Evolutionary conservation across 805 yeast genomes (phyloP).

Genomic region (Yamadazyma scolyti): DNA sequence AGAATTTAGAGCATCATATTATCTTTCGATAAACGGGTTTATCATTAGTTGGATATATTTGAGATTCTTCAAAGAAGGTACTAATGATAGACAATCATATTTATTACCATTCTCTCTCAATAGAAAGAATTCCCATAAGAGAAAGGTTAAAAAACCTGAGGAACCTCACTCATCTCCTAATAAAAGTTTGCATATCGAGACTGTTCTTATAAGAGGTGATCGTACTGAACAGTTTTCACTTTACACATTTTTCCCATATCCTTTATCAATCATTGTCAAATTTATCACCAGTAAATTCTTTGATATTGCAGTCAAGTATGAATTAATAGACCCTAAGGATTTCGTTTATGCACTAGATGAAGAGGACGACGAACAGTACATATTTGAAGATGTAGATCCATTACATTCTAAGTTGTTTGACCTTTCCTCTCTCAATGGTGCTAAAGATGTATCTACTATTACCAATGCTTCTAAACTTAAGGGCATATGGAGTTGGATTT

Average conservation of each 20-base stretch:
- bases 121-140: conserved; percentile 16
- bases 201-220: conserved; percentile 20
- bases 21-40: conserved; percentile 28
- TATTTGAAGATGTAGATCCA: conserved; percentile 26
- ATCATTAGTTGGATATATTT: conserved; percentile 36
- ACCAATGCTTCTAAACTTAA: conserved; percentile 24
- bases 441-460: conserved; percentile 29
- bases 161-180: conserved; percentile 1
- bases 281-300: conserved; percentile 17
- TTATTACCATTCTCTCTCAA: conserved; percentile 29
- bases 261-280: conserved; percentile 27
- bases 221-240: conserved; percentile 30
- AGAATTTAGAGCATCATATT: conserved; percentile 23
- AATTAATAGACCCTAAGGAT: conserved; percentile 18
- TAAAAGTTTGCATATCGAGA: conserved; percentile 16
- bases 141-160: conserved; percentile 7
- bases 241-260: conserved; percentile 40
- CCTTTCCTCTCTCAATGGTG: conserved; percentile 39
- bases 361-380: conserved; percentile 19
- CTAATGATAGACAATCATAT: conserved; percentile 42
- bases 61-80: conserved; percentile 36
- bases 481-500: conserved; percentile 22
- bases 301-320: conserved; percentile 14
- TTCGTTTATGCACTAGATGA: conserved; percentile 12
- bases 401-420: conserved; percentile 35